Conservation (phyloP, 2,329 filamentous ascomycete species). For the Fusarium coffeatum region DNA sequence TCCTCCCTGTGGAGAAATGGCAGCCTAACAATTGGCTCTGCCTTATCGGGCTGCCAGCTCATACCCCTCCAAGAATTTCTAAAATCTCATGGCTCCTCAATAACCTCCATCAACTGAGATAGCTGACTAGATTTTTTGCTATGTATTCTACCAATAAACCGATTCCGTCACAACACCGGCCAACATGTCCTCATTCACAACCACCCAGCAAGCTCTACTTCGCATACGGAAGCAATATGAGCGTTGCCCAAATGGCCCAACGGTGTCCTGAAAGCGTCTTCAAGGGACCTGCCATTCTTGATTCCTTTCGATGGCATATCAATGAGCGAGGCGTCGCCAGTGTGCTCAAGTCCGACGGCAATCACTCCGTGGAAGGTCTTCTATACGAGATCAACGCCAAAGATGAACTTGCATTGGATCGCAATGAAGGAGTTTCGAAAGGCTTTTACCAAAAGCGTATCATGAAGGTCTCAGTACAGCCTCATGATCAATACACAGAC, state of each 20-base stretch:
- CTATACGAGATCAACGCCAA: background rate
- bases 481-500: background rate
- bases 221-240: conserved; percentile 11
- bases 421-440: conserved; percentile 6
- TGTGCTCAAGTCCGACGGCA: background rate
- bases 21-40: background rate
- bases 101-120: background rate
- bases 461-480: background rate
- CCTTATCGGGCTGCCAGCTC: background rate
- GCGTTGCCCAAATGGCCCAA: conserved; percentile 12
- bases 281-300: conserved; percentile 9
- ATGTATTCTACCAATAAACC: background rate
- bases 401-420: conserved; percentile 1
- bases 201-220: conserved; percentile 3
- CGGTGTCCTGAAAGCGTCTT: conserved; percentile 12
- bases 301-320: conserved; percentile 3
- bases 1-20: background rate
- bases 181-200: background rate
- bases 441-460: conserved; percentile 3
- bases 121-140: background rate
- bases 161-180: background rate
- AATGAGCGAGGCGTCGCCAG: conserved; percentile 11
- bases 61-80: background rate
- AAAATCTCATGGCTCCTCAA: background rate
- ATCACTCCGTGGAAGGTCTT: conserved; percentile 5